phyloP scores from a whole-genome alignment of 148 eudicot species.

The Chenopodium album region DNA sequence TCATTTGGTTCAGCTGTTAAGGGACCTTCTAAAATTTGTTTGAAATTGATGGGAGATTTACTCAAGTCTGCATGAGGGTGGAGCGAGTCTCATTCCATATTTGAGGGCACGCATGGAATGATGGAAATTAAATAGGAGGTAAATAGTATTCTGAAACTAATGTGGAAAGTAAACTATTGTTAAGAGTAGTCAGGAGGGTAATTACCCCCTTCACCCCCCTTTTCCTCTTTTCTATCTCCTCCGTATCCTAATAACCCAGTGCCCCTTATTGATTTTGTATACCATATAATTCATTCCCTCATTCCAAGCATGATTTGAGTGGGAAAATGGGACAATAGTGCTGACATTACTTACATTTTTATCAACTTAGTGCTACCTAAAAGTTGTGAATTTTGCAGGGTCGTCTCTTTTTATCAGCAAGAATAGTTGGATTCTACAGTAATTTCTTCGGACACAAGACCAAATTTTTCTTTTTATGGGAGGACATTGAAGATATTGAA shows the following conservation, averaged over 20 bases:
- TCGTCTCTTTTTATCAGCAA: conserved; percentile 75
- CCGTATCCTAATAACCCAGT: not conserved
- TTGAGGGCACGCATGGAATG: not conserved
- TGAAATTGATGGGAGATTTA: not conserved
- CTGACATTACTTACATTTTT: not conserved
- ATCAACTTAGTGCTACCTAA: not conserved
- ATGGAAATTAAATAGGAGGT: not conserved
- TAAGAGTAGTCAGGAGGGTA: too few species aligned
- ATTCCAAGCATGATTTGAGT: not conserved
- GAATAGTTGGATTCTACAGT: conserved; percentile 80
- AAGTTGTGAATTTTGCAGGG: conserved; percentile 48
- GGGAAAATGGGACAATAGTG: not conserved
- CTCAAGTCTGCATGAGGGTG: not conserved
- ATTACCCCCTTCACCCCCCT: too few species aligned
- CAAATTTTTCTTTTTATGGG: conserved; percentile 79
- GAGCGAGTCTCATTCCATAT: not conserved
- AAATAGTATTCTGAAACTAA: not conserved
- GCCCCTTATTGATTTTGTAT: not conserved
- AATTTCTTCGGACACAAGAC: conserved; percentile 84
- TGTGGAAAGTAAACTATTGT: not conserved
- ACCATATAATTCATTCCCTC: not conserved
- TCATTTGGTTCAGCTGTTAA: not conserved
- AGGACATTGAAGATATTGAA: conserved; percentile 81
- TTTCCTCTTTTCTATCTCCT: too few species aligned
- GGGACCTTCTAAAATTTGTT: not conserved